Conservation (phyloP, 2,329 filamentous ascomycete species). For the Aspergillus sp. region DNA sequence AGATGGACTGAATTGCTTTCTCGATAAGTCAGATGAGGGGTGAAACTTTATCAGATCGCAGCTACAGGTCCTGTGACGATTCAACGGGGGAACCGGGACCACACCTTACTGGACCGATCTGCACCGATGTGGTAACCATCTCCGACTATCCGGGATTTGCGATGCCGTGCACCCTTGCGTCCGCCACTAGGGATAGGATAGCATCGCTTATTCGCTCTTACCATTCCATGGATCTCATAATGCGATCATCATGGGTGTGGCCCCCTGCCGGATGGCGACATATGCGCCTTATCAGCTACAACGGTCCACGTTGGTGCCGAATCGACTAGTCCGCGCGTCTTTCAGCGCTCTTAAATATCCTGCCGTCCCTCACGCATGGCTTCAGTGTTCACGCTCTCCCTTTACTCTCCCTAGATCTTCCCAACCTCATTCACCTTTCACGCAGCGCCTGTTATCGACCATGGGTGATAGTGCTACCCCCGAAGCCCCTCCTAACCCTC, state of each 20-base stretch:
- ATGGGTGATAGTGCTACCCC: conserved; percentile 5
- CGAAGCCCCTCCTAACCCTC: conserved; percentile 1
- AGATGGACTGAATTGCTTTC: not conserved
- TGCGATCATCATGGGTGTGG: not conserved
- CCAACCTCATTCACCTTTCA: not conserved
- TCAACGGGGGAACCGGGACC: not conserved
- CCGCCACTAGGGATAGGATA: not conserved
- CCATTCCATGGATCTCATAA: not conserved
- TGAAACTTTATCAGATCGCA: conserved; percentile 3
- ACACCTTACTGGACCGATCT: not conserved
- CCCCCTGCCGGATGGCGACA: not conserved
- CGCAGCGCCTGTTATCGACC: not conserved
- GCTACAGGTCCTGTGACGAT: not conserved
- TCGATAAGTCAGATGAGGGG: not conserved
- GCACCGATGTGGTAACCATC: conserved; percentile 6
- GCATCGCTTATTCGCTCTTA: not conserved
- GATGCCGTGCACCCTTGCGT: not conserved
- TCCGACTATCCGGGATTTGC: not conserved
- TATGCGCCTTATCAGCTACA: not conserved
- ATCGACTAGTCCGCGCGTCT: not conserved
- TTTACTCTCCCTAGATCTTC: not conserved
- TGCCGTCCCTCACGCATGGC: not conserved
- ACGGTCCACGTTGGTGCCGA: not conserved
- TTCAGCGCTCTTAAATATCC: not conserved
- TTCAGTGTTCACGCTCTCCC: not conserved